Conservation (phyloP, 1,284 basidiomycete genomes). For the Malassezia brasiliensis region DNA sequence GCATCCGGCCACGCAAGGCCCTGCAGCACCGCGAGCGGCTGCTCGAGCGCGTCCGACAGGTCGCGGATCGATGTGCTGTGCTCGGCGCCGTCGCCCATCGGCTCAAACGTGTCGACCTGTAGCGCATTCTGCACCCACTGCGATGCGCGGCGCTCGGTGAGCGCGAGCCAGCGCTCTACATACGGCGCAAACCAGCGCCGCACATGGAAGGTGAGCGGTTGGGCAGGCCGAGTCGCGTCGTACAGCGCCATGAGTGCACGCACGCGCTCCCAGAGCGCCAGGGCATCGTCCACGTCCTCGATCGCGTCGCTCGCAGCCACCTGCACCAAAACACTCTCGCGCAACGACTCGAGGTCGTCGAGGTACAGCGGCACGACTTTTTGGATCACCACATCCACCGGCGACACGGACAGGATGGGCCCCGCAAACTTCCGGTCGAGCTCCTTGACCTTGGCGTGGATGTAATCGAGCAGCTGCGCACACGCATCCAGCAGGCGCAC, state of each 20-base stretch:
- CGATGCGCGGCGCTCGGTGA: constrained; percentile 77
- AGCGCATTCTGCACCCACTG: constrained; percentile 65
- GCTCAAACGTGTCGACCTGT: constrained; percentile 51
- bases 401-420: constrained; percentile 57
- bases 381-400: constrained; percentile 64
- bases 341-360: constrained; percentile 56
- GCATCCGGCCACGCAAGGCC: constrained; percentile 84
- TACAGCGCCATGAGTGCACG: constrained; percentile 67
- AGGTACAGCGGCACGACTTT: constrained; percentile 66
- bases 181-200: constrained; percentile 70
- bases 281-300: constrained; percentile 44
- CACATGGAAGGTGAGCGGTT: constrained; percentile 23
- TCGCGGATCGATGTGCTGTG: constrained; percentile 94
- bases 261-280: constrained; percentile 68
- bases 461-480: constrained; percentile 71
- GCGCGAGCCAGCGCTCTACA: constrained; percentile 78
- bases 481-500: constrained; percentile 64
- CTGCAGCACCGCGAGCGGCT: constrained; percentile 76
- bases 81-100: constrained; percentile 60
- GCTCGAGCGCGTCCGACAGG: constrained; percentile 83
- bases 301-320: constrained; percentile 22
- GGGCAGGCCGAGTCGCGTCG: constrained; percentile 57
- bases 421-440: constrained; percentile 76
- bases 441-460: constrained; percentile 73
- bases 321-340: constrained; percentile 34